Evolutionary conservation across 2,329 filamentous ascomycete species (phyloP).

Genomic region (Talaromyces marneffei): DNA sequence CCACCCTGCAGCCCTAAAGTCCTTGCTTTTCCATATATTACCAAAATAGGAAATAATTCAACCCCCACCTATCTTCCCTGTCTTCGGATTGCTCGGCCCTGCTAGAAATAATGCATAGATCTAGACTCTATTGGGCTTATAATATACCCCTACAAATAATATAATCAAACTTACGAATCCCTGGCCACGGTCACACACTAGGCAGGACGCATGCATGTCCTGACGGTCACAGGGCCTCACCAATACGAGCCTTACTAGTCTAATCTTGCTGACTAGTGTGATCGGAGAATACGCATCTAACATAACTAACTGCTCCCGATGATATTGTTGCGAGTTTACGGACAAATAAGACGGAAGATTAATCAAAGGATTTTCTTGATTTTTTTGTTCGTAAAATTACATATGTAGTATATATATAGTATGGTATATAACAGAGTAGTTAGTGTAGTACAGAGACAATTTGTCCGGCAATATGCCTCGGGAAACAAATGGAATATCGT

Average conservation of each 20-base stretch:
- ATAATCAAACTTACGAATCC: too few species aligned
- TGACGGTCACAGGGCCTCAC: background rate
- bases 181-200: too few species aligned
- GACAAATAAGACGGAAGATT: background rate
- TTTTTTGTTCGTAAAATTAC: background rate
- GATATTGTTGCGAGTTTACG: background rate
- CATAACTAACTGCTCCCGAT: background rate
- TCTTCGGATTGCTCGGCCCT: background rate
- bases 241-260: background rate
- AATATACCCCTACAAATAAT: too few species aligned
- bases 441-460: slow-evolving; percentile 2
- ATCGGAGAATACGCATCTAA: background rate
- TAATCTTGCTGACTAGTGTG: background rate
- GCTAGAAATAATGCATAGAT: too few species aligned
- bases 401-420: background rate
- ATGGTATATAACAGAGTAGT: background rate
- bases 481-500: background rate
- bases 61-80: too few species aligned
- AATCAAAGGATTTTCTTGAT: background rate
- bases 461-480: background rate
- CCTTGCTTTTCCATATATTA: background rate
- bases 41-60: background rate
- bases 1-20: background rate
- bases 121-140: too few species aligned
- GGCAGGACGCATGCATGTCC: background rate